These are phyloP conservation scores for Hypocreales sp. DNA, from an alignment of 2,329 filamentous ascomycete genomes.

Conservation along the genomic window DNA sequence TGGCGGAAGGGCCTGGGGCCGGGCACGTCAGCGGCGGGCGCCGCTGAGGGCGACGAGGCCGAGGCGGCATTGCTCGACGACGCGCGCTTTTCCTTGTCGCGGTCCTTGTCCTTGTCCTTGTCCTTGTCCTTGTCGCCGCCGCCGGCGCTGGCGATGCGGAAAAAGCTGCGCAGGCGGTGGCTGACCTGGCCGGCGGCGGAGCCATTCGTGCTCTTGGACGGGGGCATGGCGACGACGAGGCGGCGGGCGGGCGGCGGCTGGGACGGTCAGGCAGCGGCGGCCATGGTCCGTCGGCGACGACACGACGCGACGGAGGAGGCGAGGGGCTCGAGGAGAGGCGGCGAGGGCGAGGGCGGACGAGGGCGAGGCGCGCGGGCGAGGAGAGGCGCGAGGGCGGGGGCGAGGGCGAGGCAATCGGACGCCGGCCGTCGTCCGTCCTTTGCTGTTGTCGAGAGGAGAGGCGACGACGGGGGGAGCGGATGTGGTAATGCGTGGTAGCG, in stretches of 20 bases:
- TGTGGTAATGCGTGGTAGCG: no score
- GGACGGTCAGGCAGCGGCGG: constrained; percentile 18
- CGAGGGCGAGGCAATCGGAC: no score
- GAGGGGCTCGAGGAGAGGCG: neutral
- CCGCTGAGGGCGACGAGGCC: neutral
- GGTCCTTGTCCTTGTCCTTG: constrained; percentile 14
- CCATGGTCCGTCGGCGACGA: constrained; percentile 18
- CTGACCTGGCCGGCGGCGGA: constrained; percentile 42
- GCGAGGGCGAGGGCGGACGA: neutral
- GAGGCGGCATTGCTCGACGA: constrained; percentile 27
- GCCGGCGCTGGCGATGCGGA: constrained; percentile 44
- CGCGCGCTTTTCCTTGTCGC: constrained; percentile 42
- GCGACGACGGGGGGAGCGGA: no score
- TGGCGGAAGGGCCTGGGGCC: constrained; percentile 55
- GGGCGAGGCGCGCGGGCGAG: neutral
- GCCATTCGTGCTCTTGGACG: constrained; percentile 35
- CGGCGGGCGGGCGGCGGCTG: constrained; percentile 2
- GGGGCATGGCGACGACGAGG: constrained; percentile 24
- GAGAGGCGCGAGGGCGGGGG: no score
- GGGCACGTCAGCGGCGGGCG: constrained; percentile 5
- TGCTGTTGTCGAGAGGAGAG: no score
- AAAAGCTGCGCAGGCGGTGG: constrained; percentile 56
- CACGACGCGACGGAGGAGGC: constrained; percentile 1
- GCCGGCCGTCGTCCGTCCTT: no score
- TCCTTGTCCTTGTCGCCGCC: constrained; percentile 20